phyloP scores from a whole-genome alignment of 148 eudicot species.

The Chenopodium album region DNA sequence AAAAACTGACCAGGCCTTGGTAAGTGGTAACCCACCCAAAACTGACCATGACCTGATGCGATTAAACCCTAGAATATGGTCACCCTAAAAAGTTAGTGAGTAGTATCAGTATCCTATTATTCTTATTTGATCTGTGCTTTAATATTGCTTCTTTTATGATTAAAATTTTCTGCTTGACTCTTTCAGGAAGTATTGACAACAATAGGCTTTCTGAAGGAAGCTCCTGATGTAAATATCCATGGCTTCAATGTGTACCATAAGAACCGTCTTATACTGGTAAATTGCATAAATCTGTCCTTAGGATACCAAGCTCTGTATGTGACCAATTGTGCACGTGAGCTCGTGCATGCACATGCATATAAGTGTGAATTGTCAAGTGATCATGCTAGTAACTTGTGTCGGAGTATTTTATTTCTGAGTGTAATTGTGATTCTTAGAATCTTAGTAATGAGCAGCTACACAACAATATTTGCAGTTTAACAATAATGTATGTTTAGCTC shows the following conservation, averaged over 20 bases:
- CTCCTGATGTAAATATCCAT: conserved; percentile 77
- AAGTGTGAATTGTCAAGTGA: neutral
- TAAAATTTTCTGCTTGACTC: conserved; percentile 2
- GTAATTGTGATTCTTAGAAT: neutral
- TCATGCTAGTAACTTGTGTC: neutral
- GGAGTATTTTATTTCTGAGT: neutral
- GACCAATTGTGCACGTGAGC: neutral
- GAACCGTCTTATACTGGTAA: conserved; percentile 90
- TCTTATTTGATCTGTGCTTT: neutral
- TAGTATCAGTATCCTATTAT: too few relatives aligned
- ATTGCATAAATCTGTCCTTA: neutral
- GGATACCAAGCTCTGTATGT: neutral
- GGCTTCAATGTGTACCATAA: conserved; percentile 96
- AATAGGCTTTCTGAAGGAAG: conserved; percentile 91
- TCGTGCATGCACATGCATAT: neutral
- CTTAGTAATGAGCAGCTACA: neutral
- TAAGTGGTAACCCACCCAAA: neutral
- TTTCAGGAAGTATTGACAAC: conserved; percentile 81
- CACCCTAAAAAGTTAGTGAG: neutral
- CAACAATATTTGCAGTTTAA: neutral
- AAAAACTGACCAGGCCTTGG: too few relatives aligned
- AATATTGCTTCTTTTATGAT: neutral
- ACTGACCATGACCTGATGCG: neutral
- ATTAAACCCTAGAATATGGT: neutral
- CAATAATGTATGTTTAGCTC: neutral